These are phyloP conservation scores for Aureobasidium sp. DNA, from an alignment of 2,329 filamentous ascomycete genomes.

Conservation along the genomic window DNA sequence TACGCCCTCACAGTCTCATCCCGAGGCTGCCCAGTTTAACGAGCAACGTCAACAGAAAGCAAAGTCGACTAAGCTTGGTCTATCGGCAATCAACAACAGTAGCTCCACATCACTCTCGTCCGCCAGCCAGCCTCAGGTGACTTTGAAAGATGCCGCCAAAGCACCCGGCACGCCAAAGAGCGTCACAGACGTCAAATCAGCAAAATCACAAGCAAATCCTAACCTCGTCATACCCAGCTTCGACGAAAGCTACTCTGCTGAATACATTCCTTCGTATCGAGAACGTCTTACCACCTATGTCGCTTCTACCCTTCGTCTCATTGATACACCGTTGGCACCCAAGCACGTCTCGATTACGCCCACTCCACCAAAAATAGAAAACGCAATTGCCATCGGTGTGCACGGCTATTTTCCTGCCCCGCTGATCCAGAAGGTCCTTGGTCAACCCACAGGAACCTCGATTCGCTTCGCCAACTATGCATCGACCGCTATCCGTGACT, in stretches of 20 bases:
- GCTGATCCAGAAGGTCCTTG: slow-evolving; percentile 89
- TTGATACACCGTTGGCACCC: slow-evolving; percentile 52
- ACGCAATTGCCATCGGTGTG: slow-evolving; percentile 91
- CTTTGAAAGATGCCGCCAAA: slow-evolving; percentile 1
- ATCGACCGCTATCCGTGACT: slow-evolving; percentile 84
- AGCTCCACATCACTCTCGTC: background rate
- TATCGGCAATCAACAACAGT: slow-evolving; percentile 25
- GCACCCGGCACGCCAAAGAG: background rate
- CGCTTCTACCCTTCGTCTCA: slow-evolving; percentile 37
- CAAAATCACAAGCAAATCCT: slow-evolving; percentile 30
- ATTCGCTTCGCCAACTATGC: slow-evolving; percentile 92
- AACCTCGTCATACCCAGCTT: slow-evolving; percentile 79
- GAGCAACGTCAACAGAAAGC: slow-evolving; percentile 38
- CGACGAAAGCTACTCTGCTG: slow-evolving; percentile 66
- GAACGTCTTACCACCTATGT: slow-evolving; percentile 42
- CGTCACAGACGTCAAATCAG: slow-evolving; percentile 1
- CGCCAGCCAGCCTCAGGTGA: background rate
- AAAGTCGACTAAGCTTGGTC: slow-evolving; percentile 26
- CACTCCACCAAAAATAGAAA: slow-evolving; percentile 74
- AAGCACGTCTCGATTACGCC: slow-evolving; percentile 76
- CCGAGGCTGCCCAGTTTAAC: slow-evolving; percentile 58
- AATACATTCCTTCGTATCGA: slow-evolving; percentile 50
- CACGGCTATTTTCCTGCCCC: slow-evolving; percentile 95
- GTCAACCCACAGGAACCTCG: slow-evolving; percentile 95
- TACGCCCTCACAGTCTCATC: slow-evolving; percentile 55